These are phyloP conservation scores for Asterophora lycoperdoides DNA, from an alignment of 768 basidiomycete genomes.

Conservation along the genomic window DNA sequence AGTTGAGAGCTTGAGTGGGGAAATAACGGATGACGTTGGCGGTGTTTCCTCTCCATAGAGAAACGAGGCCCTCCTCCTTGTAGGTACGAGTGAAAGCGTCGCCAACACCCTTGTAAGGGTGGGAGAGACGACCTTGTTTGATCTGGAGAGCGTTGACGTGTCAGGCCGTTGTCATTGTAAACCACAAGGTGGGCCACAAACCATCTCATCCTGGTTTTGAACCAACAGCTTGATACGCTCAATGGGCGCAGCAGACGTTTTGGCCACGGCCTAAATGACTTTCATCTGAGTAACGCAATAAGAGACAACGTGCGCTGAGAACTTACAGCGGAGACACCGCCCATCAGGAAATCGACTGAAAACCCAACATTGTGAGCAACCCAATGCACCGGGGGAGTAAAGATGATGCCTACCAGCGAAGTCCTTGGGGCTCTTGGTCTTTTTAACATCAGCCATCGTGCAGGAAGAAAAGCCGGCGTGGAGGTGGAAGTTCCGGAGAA, in stretches of 20 bases:
- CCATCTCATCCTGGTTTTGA: constrained; percentile 99
- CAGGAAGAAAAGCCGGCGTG: constrained; percentile 34
- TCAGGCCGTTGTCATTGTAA: constrained; percentile 19
- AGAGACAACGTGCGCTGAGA: not conserved
- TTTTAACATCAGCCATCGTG: constrained; percentile 83
- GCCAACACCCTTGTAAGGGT: constrained; percentile 93
- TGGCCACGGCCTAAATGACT: constrained; percentile 80
- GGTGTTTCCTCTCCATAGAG: constrained; percentile 99
- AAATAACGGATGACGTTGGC: constrained; percentile 99
- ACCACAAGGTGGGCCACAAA: constrained; percentile 23
- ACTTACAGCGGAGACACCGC: constrained; percentile 87
- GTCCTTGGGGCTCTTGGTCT: constrained; percentile 86
- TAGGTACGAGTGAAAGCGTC: constrained; percentile 94
- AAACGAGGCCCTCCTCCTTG: constrained; percentile 90
- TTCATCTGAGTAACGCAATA: constrained; percentile 17
- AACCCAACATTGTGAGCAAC: constrained; percentile 17
- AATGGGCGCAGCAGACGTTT: constrained; percentile 98
- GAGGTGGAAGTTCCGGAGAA: constrained; percentile 50
- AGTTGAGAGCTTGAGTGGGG: constrained; percentile 99
- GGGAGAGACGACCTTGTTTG: constrained; percentile 96
- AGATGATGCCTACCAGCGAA: constrained; percentile 63
- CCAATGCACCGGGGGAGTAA: constrained; percentile 5
- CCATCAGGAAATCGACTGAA: constrained; percentile 92
- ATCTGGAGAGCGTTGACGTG: constrained; percentile 56
- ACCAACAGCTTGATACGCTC: constrained; percentile 99